Percentiles rank a stretch among this genome's conserved stretches.
Conservation (phyloP, 495 filamentous ascomycete genomes). For the Chaetomium tenue region DNA sequence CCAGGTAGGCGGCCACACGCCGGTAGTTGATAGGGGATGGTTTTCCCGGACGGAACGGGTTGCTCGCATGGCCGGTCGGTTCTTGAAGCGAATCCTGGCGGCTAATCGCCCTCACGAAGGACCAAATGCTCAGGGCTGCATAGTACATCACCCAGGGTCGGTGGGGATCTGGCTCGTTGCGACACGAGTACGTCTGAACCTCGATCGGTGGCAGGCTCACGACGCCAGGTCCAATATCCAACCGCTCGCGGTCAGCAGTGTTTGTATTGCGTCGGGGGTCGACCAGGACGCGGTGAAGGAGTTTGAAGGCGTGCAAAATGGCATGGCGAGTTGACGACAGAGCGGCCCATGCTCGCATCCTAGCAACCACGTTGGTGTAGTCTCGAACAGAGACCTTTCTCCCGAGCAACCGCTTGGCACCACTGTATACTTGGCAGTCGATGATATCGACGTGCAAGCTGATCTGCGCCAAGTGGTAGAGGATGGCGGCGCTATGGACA, state of each 20-base stretch:
- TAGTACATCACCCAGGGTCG: conserved; percentile 97
- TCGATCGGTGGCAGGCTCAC: conserved; percentile 37
- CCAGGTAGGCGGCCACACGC: conserved; percentile 44
- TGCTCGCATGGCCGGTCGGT: conserved; percentile 20
- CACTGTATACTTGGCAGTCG: conserved; percentile 92
- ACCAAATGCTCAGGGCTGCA: conserved; percentile 87
- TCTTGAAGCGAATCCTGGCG: conserved; percentile 43
- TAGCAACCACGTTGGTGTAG: conserved; percentile 69
- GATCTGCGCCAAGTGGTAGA: conserved; percentile 94
- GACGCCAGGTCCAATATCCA: conserved; percentile 19
- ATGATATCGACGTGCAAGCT: conserved; percentile 91
- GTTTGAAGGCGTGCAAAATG: conserved; percentile 84
- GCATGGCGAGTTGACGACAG: conserved; percentile 83
- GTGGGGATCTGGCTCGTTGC: conserved; percentile 84
- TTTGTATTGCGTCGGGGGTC: conserved; percentile 42
- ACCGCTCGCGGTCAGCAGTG: conserved; percentile 36
- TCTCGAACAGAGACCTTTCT: conserved; percentile 79
- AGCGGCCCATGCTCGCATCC: conserved; percentile 84
- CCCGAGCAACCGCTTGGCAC: conserved; percentile 77
- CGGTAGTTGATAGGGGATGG: conserved; percentile 32
- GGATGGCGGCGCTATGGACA: conserved; percentile 78
- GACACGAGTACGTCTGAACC: conserved; percentile 63
- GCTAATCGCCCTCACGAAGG: conserved; percentile 82
- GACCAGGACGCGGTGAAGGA: conserved; percentile 75
- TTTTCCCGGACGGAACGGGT: conserved; percentile 25